Evolutionary conservation across 345 rosid genomes (phyloP).

Genomic region (Gossypium turneri): DNA sequence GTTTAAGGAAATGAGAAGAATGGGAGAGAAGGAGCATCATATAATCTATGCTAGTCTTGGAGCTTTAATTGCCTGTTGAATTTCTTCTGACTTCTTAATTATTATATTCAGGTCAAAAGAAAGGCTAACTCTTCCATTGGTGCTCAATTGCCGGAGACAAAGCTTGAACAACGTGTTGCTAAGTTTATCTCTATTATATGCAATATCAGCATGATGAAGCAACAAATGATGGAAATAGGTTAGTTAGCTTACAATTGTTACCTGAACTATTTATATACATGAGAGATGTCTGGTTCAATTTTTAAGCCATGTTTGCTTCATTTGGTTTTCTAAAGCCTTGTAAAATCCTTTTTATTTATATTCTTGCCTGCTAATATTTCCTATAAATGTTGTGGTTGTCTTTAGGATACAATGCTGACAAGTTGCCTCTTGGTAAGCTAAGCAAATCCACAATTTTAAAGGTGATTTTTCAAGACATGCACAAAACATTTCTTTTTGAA

Average conservation of each 20-base stretch:
- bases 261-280: constrained; percentile 5
- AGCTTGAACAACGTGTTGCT: constrained; percentile 64
- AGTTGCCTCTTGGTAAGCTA: constrained; percentile 89
- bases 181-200: constrained; percentile 80
- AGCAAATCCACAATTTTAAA: constrained; percentile 71
- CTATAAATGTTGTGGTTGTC: constrained; percentile 2
- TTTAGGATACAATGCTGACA: constrained; percentile 82
- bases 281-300: not conserved
- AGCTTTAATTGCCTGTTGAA: constrained; percentile 1
- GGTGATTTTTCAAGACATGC: constrained; percentile 25
- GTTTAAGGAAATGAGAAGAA: constrained; percentile 11
- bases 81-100: constrained; percentile 17
- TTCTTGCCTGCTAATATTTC: not conserved
- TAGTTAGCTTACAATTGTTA: constrained; percentile 19
- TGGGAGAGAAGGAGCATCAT: not conserved
- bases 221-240: constrained; percentile 97
- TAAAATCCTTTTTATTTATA: not conserved
- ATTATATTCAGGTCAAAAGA: constrained; percentile 38
- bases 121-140: constrained; percentile 28
- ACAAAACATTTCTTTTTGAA: not conserved
- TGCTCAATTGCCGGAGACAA: constrained; percentile 56
- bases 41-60: not conserved
- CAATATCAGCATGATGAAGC: constrained; percentile 86
- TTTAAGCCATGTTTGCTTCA: constrained; percentile 11
- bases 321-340: not conserved